These are phyloP conservation scores for Cutaneotrichosporon sp. DNA, from an alignment of 1,284 basidiomycete species.

Conservation along the genomic window DNA sequence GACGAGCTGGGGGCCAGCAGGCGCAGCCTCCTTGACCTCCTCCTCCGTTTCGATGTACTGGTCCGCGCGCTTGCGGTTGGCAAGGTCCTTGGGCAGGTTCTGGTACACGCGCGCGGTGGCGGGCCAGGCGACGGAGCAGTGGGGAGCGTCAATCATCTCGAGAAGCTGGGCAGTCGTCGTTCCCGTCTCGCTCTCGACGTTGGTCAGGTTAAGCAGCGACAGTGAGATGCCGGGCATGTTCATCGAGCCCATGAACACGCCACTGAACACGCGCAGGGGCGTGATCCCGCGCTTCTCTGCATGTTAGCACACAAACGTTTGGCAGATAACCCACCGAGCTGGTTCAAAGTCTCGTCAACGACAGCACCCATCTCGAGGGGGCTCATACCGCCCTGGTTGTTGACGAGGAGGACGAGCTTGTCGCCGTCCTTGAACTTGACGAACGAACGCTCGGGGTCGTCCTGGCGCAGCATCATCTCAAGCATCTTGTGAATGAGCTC, in stretches of 20 bases:
- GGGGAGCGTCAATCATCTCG: conserved; percentile 49
- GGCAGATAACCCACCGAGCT: conserved; percentile 24
- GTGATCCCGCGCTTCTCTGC: conserved; percentile 30
- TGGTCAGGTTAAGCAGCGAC: conserved; percentile 50
- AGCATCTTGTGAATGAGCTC: conserved; percentile 38
- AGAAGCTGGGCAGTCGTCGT: conserved; percentile 38
- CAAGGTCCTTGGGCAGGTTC: conserved; percentile 22
- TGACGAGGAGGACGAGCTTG: conserved; percentile 45
- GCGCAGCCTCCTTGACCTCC: conserved; percentile 25
- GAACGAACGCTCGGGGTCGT: conserved; percentile 50
- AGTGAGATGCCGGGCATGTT: conserved; percentile 52
- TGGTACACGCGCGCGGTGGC: conserved; percentile 40
- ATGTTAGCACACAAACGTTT: too few relatives aligned
- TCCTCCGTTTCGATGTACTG: conserved; percentile 33
- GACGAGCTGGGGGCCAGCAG: conserved; percentile 31
- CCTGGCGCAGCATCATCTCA: conserved; percentile 43
- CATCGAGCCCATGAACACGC: conserved; percentile 51
- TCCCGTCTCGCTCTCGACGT: conserved; percentile 30
- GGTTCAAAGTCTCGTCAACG: conserved; percentile 46
- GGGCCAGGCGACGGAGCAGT: conserved; percentile 48
- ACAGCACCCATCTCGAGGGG: conserved; percentile 51
- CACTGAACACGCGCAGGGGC: conserved; percentile 48
- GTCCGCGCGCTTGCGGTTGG: conserved; percentile 28
- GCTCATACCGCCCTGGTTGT: conserved; percentile 52
- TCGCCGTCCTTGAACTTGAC: conserved; percentile 49